Percentiles rank a stretch among this genome's conserved stretches.
These are phyloP conservation scores for Fusarium nygamai DNA, from an alignment of 2,329 filamentous ascomycete genomes.

Conservation along the genomic window DNA sequence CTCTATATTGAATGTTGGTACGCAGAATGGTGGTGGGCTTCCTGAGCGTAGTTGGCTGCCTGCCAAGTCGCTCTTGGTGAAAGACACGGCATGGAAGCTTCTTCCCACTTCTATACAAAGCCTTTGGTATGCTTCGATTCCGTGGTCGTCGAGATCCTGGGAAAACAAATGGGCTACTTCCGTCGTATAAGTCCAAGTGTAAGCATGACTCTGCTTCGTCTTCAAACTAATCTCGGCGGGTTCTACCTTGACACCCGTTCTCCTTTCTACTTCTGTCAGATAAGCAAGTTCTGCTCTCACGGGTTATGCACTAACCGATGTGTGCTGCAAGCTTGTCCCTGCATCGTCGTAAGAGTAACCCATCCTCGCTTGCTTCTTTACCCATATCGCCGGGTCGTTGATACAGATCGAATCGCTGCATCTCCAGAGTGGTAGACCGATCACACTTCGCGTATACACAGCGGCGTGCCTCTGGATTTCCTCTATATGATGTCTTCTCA, in stretches of 20 bases:
- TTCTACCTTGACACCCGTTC: background rate
- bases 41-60: background rate
- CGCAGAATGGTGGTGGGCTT: background rate
- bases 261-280: background rate
- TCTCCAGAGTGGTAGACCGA: background rate
- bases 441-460: no score
- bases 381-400: background rate
- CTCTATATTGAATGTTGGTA: background rate
- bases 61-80: background rate
- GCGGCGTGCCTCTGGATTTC: no score
- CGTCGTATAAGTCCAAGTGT: background rate
- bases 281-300: background rate
- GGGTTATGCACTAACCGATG: background rate
- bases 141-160: background rate
- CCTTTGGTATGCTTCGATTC: background rate
- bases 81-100: background rate
- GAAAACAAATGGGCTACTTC: background rate
- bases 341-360: background rate
- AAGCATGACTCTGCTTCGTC: background rate
- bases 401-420: background rate
- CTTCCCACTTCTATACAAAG: background rate
- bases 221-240: background rate
- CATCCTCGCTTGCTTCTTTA: background rate
- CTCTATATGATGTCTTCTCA: no score
- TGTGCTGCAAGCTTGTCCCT: background rate